Percentiles rank a stretch among this genome's conserved stretches.
phyloP scores from a whole-genome alignment of 2,329 filamentous ascomycete species.

The Didymella glomerata region DNA sequence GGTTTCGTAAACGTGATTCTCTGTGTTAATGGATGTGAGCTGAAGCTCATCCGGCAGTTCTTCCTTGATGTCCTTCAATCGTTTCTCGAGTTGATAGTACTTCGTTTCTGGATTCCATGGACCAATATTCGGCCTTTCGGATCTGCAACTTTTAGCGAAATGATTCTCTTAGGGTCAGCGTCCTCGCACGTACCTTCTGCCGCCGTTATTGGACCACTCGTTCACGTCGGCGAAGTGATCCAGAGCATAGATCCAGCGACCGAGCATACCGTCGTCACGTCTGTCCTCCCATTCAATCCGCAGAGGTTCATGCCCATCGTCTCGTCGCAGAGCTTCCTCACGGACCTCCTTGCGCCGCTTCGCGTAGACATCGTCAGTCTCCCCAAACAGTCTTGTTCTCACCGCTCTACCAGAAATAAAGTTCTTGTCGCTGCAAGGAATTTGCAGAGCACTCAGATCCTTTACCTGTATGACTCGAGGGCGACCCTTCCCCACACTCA shows the following conservation, averaged over 20 bases:
- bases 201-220: slow-evolving; percentile 66
- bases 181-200: slow-evolving; percentile 56
- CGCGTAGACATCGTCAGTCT: slow-evolving; percentile 27
- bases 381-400: slow-evolving; percentile 48
- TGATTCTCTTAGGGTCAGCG: not conserved
- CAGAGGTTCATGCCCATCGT: slow-evolving; percentile 14
- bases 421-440: slow-evolving; percentile 72
- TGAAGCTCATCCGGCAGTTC: slow-evolving; percentile 65
- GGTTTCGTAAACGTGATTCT: slow-evolving; percentile 67
- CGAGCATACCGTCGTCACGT: slow-evolving; percentile 56
- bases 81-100: slow-evolving; percentile 63
- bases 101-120: slow-evolving; percentile 67
- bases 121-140: slow-evolving; percentile 56
- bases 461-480: slow-evolving; percentile 66
- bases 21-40: slow-evolving; percentile 68
- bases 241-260: slow-evolving; percentile 62
- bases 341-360: slow-evolving; percentile 23
- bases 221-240: slow-evolving; percentile 65
- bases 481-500: slow-evolving; percentile 70
- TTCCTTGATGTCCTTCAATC: slow-evolving; percentile 63
- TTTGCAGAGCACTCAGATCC: slow-evolving; percentile 66
- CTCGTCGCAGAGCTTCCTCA: slow-evolving; percentile 6
- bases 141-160: slow-evolving; percentile 15
- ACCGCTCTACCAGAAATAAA: slow-evolving; percentile 70
- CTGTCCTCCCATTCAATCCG: slow-evolving; percentile 58